These are phyloP conservation scores for Ogataea zsoltii DNA, from an alignment of 805 yeast genomes.

Conservation along the genomic window DNA sequence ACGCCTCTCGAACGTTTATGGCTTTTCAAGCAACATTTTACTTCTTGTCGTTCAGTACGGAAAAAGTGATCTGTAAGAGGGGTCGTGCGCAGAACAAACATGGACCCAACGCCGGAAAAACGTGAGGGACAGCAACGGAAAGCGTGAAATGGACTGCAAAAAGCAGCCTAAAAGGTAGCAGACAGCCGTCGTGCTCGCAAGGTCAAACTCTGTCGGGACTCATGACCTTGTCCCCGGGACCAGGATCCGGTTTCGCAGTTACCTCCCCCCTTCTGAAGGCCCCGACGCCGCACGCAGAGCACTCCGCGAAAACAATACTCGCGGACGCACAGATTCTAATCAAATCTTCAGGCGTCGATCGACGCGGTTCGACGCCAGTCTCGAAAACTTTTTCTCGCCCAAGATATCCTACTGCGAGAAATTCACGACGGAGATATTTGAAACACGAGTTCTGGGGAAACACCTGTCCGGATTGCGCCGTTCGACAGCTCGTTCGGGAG, in stretches of 20 bases:
- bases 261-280: no score
- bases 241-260: no score
- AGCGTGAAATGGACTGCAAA: no score
- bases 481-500: constrained; percentile 5
- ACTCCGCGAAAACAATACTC: not conserved
- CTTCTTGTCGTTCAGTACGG: constrained; percentile 8
- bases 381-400: constrained; percentile 2
- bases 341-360: not conserved
- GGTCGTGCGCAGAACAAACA: constrained; percentile 8
- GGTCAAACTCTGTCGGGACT: no score
- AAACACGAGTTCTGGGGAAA: not conserved
- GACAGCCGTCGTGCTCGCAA: no score
- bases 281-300: no score
- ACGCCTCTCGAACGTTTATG: not conserved
- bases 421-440: not conserved
- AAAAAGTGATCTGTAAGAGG: constrained; percentile 14
- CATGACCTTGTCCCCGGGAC: no score
- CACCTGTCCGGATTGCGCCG: not conserved
- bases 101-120: no score
- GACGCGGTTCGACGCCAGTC: constrained; percentile 6
- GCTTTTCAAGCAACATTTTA: constrained; percentile 2
- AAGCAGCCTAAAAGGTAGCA: no score
- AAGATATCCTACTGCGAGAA: constrained; percentile 1
- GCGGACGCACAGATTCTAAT: constrained; percentile 1
- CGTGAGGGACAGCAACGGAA: no score